Base-by-base conservation (phyloP, 192 early-diverging fungal species). In the Glomus cerebriforme region DNA sequence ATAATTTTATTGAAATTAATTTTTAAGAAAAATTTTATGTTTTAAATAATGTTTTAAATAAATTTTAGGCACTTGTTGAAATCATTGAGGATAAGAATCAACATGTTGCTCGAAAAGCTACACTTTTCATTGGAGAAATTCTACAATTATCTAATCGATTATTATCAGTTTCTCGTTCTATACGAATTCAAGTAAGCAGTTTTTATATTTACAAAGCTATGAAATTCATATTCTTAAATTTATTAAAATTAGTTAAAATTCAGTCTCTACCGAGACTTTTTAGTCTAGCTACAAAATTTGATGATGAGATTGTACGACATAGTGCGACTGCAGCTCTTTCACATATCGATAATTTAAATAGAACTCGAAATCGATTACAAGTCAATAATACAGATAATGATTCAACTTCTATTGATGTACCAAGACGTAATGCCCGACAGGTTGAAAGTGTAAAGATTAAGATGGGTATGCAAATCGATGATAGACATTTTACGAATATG, bases 201-300 rank as follows among this genome's bases (percentile, higher is more conserved):
- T 59, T 49, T 37, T 45, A 13, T 26, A 26, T n/a, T 49, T 72
- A 12, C n/a, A 15, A 72, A 59, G 12, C 7, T 34, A 19, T 60
- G 19, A 37, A 2, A 67, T 73, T 19, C 9, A 29, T 32, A 69
- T 17, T 69, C 5, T 69, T 24, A 24, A 69, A 5, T 31, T 37
- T 68, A 17, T 68, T 8, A 79, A 26, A 75, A 43, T 43, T 43
- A 43, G 12, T 82, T 15, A 63, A 67, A 43, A 69, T 86, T 13
- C 73, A 96, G 87, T 87, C 92, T 1, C 79, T 96, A 49, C 90
- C 95, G 0, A 85, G 85, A 22, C 84, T 96, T 17, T 96, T 96
- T 74, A 77, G 84, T 29, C 83, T 93, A 5, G 95, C 95, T 1
- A 88, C 92, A 10, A 87, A 91, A 73, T 96, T 96, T 84, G 85